Evolutionary conservation across 441 rosid species (phyloP).

Genomic region (Brassica hybrid): DNA sequence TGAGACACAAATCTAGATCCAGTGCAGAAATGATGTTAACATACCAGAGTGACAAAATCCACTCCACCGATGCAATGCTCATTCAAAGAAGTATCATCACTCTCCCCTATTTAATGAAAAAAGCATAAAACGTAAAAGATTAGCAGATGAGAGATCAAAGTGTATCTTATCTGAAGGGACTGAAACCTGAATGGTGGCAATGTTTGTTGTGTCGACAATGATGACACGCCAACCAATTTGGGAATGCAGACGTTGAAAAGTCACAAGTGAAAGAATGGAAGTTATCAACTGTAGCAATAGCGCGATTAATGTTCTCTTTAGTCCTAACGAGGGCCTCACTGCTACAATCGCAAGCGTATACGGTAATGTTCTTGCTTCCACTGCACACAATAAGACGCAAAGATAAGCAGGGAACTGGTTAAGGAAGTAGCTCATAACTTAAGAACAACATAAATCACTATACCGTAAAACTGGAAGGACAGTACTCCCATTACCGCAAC

Average conservation of each 20-base stretch:
- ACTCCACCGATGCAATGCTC: constrained; percentile 69
- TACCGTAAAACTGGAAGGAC: constrained; percentile 82
- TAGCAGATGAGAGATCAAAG: constrained; percentile 6
- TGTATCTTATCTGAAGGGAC: not conserved
- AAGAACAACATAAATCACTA: not conserved
- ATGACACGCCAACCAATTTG: constrained; percentile 65
- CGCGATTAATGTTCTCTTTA: constrained; percentile 50
- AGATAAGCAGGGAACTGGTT: not conserved
- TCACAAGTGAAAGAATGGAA: constrained; percentile 71
- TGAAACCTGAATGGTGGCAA: constrained; percentile 48
- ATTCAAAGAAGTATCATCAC: constrained; percentile 30
- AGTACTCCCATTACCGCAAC: constrained; percentile 94
- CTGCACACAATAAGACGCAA: constrained; percentile 43
- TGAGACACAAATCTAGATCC: not conserved
- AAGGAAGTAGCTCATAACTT: not conserved
- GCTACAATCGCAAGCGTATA: constrained; percentile 91
- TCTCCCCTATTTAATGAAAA: constrained; percentile 32
- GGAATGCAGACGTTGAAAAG: constrained; percentile 64
- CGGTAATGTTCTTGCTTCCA: constrained; percentile 57
- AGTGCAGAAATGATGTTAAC: constrained; percentile 6
- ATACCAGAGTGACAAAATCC: constrained; percentile 84
- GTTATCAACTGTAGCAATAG: constrained; percentile 38
- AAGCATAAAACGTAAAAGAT: too few relatives aligned
- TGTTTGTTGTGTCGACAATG: constrained; percentile 44
- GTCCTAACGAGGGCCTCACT: constrained; percentile 67